phyloP scores from a whole-genome alignment of 2,329 filamentous ascomycete species.

The Calonectria multiphialidica region DNA sequence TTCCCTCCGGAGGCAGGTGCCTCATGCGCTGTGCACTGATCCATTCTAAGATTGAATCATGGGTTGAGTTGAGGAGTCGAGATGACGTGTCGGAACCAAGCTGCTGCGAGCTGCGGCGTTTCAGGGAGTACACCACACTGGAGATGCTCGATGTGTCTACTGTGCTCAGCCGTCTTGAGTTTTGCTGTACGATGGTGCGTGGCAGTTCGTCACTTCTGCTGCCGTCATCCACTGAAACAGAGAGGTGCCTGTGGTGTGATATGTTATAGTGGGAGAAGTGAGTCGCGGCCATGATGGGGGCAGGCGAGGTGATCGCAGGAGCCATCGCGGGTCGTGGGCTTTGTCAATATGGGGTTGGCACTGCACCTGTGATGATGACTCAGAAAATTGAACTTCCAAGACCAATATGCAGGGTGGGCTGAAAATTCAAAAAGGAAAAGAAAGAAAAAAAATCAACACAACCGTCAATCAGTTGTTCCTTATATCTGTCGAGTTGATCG shows the following conservation, averaged over 20 bases:
- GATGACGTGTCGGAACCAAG: conserved; percentile 2
- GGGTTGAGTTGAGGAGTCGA: not conserved
- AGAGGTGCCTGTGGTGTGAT: not conserved
- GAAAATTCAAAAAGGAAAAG: not conserved
- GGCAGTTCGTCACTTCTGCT: not conserved
- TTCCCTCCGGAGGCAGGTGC: not conserved
- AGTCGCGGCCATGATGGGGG: not conserved
- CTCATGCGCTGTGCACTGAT: not conserved
- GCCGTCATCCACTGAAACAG: not conserved
- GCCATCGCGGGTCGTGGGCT: not conserved
- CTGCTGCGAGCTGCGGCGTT: conserved; percentile 1
- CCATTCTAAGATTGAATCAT: conserved; percentile 2
- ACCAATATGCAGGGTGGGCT: not conserved
- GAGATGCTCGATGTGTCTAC: not conserved
- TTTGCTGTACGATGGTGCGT: not conserved
- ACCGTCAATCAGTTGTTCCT: not conserved
- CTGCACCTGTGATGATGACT: not conserved
- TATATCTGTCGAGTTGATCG: not conserved
- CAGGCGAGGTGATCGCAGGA: conserved; percentile 1
- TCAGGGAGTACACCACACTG: not conserved
- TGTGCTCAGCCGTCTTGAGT: not conserved
- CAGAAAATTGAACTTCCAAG: not conserved
- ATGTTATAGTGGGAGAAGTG: conserved; percentile 3
- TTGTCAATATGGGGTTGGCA: not conserved
- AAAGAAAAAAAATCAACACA: too few relatives aligned